These are phyloP conservation scores for Platismatia glauca DNA, from an alignment of 495 filamentous ascomycete species.

Conservation along the genomic window DNA sequence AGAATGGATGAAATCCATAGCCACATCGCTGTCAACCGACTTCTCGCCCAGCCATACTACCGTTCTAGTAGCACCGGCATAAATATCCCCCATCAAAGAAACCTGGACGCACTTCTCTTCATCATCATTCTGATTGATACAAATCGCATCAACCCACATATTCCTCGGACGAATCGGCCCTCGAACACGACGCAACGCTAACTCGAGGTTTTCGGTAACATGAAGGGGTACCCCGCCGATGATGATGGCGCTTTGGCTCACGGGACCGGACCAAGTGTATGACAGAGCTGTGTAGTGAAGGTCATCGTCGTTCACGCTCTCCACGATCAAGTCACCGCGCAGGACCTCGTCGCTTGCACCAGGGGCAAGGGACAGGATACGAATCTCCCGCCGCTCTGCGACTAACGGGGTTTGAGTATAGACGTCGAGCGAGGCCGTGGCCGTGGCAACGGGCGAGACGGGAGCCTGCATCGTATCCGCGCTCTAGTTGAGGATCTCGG, in stretches of 20 bases:
- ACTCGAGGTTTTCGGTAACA: background rate
- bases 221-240: background rate
- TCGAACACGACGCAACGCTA: background rate
- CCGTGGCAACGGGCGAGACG: background rate
- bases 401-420: background rate
- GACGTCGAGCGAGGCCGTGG: background rate
- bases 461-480: background rate
- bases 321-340: background rate
- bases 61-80: conserved; percentile 8
- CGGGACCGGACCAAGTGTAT: background rate
- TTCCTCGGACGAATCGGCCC: background rate
- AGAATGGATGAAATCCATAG: conserved; percentile 3
- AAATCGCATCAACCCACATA: background rate
- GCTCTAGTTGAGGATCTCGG: no score
- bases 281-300: conserved; percentile 2
- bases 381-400: conserved; percentile 2
- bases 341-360: background rate
- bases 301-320: background rate
- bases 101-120: conserved; percentile 13
- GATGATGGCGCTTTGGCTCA: background rate
- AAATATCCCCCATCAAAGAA: conserved; percentile 16
- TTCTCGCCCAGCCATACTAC: conserved; percentile 18
- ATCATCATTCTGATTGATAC: background rate
- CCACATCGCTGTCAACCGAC: conserved; percentile 7
- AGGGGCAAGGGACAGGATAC: background rate